Evolutionary conservation across 805 yeast species (phyloP), one percentile per base, ranked within the genome.

Genomic region (Suhomyces kilbournensis): DNA sequence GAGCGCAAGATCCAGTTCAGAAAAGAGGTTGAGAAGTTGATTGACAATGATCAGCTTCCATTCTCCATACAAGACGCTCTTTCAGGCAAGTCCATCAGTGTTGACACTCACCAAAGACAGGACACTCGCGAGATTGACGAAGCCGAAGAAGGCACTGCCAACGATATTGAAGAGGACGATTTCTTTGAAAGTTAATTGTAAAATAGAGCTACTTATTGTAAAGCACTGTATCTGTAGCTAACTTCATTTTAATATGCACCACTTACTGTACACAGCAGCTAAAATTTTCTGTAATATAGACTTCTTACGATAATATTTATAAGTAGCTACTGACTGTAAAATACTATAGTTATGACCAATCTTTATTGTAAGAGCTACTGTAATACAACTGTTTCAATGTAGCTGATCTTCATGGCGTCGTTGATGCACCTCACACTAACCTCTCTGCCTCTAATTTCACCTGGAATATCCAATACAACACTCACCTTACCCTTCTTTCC

Each of bases 361-460:
- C n/a, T 28, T 10, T 2, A 19, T 3, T 10, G 22, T 38, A 7
- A 17, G 14, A 38, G 10, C 23, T 17, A 38, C 26, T 44, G 20
- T 39, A 48, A 42, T 3, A n/a, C 23, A 4, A 48, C 22, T 5
- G 23, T 30, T n/a, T 48, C 38, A 4, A 40, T 12, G 58, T 85
- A 85, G 15, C 62, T 57, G 23, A 88, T 67, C 53, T 82, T 85
- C 57, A 86, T 71, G 3, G 88, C 90, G 67, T 88, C 96, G 64
- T 83, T 85, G 17, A 88, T 74, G 54, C 81, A 70, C 44, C 79
- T 46, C 14, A 88, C 73, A 17, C 71, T 68, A 12, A 84, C 67
- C 2, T 70, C 67, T 28, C 62, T 60, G 0, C 87, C 86, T 38
- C 63, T 62, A 7, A 85, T 50, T 2, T 76, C 80, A 3, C 72